Base-by-base conservation (phyloP, 2,329 filamentous ascomycete genomes). In the Rhytidhysteron rufulum region DNA sequence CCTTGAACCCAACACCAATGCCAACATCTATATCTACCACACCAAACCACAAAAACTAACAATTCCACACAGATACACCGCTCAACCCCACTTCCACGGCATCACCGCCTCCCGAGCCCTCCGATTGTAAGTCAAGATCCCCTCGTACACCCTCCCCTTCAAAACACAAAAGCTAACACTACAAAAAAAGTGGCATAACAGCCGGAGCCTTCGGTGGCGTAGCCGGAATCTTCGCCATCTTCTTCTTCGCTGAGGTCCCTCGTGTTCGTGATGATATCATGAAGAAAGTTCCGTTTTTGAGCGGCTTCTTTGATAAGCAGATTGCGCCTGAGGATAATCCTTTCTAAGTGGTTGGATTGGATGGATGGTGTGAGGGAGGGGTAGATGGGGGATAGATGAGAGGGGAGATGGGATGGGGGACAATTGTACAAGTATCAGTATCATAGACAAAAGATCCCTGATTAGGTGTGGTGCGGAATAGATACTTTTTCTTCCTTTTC, bases 241-340 rank as follows among this genome's bases (percentile, higher is more conserved):
- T 79, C 70, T 80, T 83, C 72, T 78, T 83, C 67, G 75, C 77
- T 53, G 79, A 81, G 53, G 72, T 83, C 19, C 80, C 80, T 44
- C 74, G 72, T 56, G 77, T 84, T 33, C 71, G 78, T 58, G 71
- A 75, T 53, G 80, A 83, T 58, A 79, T 83, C 50, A 70, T 81
- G 60, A 70, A 74, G 65, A 76, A 80, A 66, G 55, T 82, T 19
- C 80, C 80, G 5, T 61, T 81, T 50, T 66, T 83, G 37, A 75
- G 76, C 47, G 60, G 64, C 40, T 79, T 77, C 66, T 82, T 74
- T 60, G 66, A 75, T 55, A 67, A 72, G 47, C 73, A 77, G 62
- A 68, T 83, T 50, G 65, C 79, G 45, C 75, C 79, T 16, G 79
- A 82, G 71, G 80, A 83, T 67, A 83, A 83, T 66, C 72, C 72